Evolutionary conservation across 139 green algal genomes (phyloP), one percentile per base, ranked within the genome.

Genomic region (Haematococcus lacustris): DNA sequence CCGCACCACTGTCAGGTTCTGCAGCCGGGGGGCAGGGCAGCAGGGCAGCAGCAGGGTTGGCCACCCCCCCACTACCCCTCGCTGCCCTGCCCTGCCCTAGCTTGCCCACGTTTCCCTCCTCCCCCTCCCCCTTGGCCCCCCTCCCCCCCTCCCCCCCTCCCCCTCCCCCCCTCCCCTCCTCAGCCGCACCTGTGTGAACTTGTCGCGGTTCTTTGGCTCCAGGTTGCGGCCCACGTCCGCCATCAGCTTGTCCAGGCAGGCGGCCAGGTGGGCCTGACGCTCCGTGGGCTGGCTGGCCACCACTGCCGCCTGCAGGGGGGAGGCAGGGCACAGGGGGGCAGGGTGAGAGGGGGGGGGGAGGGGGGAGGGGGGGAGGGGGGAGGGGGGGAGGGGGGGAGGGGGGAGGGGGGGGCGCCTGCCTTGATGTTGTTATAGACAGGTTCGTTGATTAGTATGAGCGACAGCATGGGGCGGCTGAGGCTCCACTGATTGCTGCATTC

Each of bases 111-210:
- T 50, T 23, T 17, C n/a, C n/a, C 33, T 13, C 35, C 21, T n/a
- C n/a, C n/a, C n/a, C n/a, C n/a, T n/a, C n/a, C n/a, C n/a, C n/a
- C n/a, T n/a, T n/a, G n/a, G n/a, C n/a, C n/a, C n/a, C n/a, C n/a
- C n/a, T n/a, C n/a, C n/a, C n/a, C n/a, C n/a, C n/a, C n/a, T n/a
- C n/a, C 64, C 32, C 64, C 28, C 6, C 28, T 47, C 3, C 32
- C 1, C 57, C 73, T 39, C 65, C 68, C 50, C 50, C 26, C 7
- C 81, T 76, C n/a, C n/a, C n/a, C n/a, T n/a, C n/a, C n/a, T n/a
- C n/a, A n/a, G n/a, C n/a, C n/a, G n/a, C n/a, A n/a, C n/a, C n/a
- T 98, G 95, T 41, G 94, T 98, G 87, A 99, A 98, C 81, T 93
- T 96, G 87, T 99, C 95, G 3, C 92, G 78, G 82, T 98, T 98